A percentile compares a stretch with the other conserved stretches of the same genome.
Conservation (phyloP, 106 monocot species). For the Acanthochlamys bracteata region DNA sequence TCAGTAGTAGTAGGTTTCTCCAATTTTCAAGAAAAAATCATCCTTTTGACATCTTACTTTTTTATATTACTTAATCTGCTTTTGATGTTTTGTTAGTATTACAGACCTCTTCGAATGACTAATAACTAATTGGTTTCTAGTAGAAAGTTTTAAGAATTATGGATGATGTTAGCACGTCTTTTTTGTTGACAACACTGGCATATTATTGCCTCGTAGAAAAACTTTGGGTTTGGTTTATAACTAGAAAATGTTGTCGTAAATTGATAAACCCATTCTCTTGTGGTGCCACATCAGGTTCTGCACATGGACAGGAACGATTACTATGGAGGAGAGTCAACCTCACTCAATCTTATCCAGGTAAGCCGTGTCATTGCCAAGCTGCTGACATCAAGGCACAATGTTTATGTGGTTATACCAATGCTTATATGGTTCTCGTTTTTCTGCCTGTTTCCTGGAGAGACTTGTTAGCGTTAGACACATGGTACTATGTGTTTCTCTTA, state of each 20-base stretch:
- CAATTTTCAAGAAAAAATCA: too few relatives aligned
- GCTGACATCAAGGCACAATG: not conserved
- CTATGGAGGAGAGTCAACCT: constrained; percentile 53
- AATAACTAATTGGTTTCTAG: too few relatives aligned
- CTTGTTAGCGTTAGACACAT: too few relatives aligned
- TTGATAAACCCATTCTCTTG: not conserved
- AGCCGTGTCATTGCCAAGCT: not conserved
- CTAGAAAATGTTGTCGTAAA: not conserved
- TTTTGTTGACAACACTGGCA: too few relatives aligned
- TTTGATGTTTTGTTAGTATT: too few relatives aligned
- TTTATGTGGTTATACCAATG: not conserved
- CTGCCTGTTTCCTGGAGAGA: not conserved
- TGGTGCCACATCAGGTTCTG: constrained; percentile 14
- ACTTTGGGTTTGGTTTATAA: not conserved
- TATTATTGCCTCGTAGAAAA: not conserved
- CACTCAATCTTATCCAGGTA: constrained; percentile 55
- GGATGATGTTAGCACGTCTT: too few relatives aligned
- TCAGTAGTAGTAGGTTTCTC: too few relatives aligned
- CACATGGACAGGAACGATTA: constrained; percentile 61
- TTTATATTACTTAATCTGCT: too few relatives aligned
- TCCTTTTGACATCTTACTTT: too few relatives aligned
- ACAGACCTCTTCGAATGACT: too few relatives aligned
- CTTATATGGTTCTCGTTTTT: not conserved
- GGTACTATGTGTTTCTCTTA: too few relatives aligned
- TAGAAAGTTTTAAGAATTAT: too few relatives aligned